These are phyloP conservation scores for Cordyceps cateniannulata DNA, from an alignment of 2,329 filamentous ascomycete genomes.

Conservation along the genomic window DNA sequence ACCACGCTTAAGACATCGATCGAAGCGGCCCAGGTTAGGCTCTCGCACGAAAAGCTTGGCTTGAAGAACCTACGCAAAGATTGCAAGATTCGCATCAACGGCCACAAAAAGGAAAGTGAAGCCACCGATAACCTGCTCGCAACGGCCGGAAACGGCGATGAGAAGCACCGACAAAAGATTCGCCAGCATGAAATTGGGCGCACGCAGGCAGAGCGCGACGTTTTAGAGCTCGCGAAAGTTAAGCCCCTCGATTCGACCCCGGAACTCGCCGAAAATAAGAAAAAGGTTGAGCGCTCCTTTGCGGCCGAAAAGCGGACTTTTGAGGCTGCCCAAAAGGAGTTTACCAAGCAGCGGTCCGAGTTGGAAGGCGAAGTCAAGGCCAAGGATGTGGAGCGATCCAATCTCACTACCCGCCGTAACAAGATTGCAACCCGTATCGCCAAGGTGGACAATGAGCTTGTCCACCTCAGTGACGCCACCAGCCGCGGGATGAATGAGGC, in stretches of 20 bases:
- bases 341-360: constrained; percentile 52
- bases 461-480: constrained; percentile 64
- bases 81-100: constrained; percentile 62
- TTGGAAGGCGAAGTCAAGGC: constrained; percentile 57
- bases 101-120: constrained; percentile 68
- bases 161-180: constrained; percentile 68
- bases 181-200: constrained; percentile 70
- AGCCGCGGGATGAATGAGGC: constrained; percentile 58
- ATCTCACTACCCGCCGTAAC: constrained; percentile 61
- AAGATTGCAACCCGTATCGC: constrained; percentile 64
- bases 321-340: constrained; percentile 48
- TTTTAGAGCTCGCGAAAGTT: constrained; percentile 51
- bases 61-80: constrained; percentile 69
- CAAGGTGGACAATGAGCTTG: constrained; percentile 67
- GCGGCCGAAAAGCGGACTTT: constrained; percentile 52
- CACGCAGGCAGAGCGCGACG: constrained; percentile 55
- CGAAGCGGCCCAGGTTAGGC: constrained; percentile 61
- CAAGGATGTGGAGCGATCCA: constrained; percentile 57
- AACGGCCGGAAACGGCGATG: constrained; percentile 66
- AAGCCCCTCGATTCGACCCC: constrained; percentile 59
- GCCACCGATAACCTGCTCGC: constrained; percentile 58
- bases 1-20: constrained; percentile 74
- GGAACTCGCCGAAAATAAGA: constrained; percentile 53
- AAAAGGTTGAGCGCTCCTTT: constrained; percentile 45
- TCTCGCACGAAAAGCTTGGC: constrained; percentile 61